These are phyloP conservation scores for Ophiocordyceps camponoti-saundersi DNA, from an alignment of 2,329 filamentous ascomycete species.

Conservation along the genomic window DNA sequence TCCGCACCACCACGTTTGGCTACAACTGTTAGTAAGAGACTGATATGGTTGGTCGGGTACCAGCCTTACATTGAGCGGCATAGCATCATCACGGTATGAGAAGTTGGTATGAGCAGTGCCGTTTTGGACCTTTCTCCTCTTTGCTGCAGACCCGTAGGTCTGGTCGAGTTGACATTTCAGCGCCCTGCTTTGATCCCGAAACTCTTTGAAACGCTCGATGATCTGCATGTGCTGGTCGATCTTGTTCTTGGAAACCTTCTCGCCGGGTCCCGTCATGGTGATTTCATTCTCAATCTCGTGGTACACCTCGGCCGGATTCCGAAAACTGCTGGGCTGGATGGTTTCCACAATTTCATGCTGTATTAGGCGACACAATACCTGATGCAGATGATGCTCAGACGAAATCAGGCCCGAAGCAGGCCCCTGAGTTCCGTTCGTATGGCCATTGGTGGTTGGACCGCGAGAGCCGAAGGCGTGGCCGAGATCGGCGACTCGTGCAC, in stretches of 20 bases:
- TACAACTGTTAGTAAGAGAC: conserved; percentile 21
- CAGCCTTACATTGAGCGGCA: conserved; percentile 34
- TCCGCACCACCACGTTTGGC: conserved; percentile 54
- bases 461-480: conserved; percentile 39
- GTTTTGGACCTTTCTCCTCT: conserved; percentile 38
- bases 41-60: too few relatives aligned
- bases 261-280: conserved; percentile 27
- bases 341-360: conserved; percentile 51
- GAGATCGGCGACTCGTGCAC: conserved; percentile 55
- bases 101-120: conserved; percentile 16
- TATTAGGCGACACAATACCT: conserved; percentile 36
- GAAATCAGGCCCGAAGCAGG: conserved; percentile 19
- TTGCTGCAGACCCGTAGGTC: conserved; percentile 21
- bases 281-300: conserved; percentile 47
- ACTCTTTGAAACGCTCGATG: conserved; percentile 31
- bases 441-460: conserved; percentile 16
- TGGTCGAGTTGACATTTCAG: conserved; percentile 34
- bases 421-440: conserved; percentile 16
- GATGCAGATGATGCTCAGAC: conserved; percentile 30
- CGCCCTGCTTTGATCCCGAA: conserved; percentile 32
- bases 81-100: conserved; percentile 19
- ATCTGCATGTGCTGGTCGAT: conserved; percentile 42
- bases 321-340: conserved; percentile 38
- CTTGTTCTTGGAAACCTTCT: conserved; percentile 42
- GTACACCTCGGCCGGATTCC: conserved; percentile 42